Evolutionary conservation across 441 rosid genomes (phyloP).

Genomic region (Raphanus hybrid): DNA sequence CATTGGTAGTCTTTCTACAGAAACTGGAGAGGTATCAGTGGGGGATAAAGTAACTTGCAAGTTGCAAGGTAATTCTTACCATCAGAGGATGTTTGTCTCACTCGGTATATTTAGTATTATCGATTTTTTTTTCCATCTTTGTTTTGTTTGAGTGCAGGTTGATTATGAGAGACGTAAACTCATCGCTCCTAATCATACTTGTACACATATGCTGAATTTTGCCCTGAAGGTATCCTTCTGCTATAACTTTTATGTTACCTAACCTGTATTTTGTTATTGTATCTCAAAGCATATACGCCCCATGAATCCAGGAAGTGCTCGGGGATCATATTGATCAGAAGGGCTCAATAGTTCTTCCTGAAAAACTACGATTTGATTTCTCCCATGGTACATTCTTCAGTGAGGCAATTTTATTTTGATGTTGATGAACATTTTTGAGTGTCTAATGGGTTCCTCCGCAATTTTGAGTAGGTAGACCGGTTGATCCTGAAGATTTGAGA

Average conservation of each 20-base stretch:
- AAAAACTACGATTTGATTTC: constrained; percentile 95
- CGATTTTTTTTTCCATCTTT: constrained; percentile 4
- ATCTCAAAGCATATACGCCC: constrained; percentile 14
- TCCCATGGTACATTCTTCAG: constrained; percentile 75
- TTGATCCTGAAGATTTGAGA: constrained; percentile 42
- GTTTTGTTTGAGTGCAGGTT: constrained; percentile 55
- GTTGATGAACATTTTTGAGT: constrained; percentile 20
- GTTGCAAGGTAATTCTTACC: constrained; percentile 81
- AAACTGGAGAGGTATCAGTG: constrained; percentile 51
- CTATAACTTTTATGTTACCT: background rate
- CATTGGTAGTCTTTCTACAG: constrained; percentile 68
- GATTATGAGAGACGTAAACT: constrained; percentile 83
- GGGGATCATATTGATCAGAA: constrained; percentile 98
- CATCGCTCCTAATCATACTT: constrained; percentile 51
- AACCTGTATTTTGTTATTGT: background rate
- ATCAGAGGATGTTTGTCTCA: too few species aligned
- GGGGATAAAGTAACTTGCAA: constrained; percentile 85
- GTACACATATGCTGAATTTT: constrained; percentile 96
- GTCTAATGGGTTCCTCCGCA: constrained; percentile 15
- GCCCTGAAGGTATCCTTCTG: constrained; percentile 77
- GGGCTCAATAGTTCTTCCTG: constrained; percentile 97
- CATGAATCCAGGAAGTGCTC: constrained; percentile 76
- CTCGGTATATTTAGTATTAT: background rate
- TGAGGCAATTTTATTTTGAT: constrained; percentile 21
- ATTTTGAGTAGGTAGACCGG: constrained; percentile 69